Evolutionary conservation across 768 basidiomycete genomes (phyloP), one percentile per base, ranked within the genome.

Genomic region (Lentinula detonsa): DNA sequence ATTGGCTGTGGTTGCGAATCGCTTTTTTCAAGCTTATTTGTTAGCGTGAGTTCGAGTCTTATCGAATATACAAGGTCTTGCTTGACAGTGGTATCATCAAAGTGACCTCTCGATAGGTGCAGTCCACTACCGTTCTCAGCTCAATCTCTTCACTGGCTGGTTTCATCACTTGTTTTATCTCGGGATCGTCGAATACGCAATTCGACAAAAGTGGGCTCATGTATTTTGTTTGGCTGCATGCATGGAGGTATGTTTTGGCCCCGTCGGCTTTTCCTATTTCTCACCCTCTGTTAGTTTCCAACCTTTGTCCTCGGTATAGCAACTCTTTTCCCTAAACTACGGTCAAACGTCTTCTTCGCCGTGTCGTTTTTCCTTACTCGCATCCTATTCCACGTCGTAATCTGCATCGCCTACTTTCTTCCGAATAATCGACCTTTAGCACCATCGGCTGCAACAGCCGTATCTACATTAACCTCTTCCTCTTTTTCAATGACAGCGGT

Each of bases 101-200:
- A 33, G 40, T 18, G 79, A 85, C 70, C 68, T 84, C 53, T 61
- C 72, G 2, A 67, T 82, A 42, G 84, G 83, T 21, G 68, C 70
- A 56, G 34, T 78, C 55, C 74, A 77, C 63, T 85, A 85, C 67
- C 76, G 73, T 10, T 72, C 73, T 54, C 77, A 76, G 46, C 61
- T 83, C 59, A 80, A 79, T n/a, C 50, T 82, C 1, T 65, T 82
- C 37, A 81, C 79, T n/a, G 83, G 83, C 3, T 84, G 83, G 83
- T 71, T 81, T 21, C 82, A 84, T 57, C 80, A 82, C 64, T 64
- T 72, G 1, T 62, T 73, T 31, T 81, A 82, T 63, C 66, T 81
- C 59, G 64, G 70, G 48, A 65, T 83, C 9, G 73, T 79, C 62
- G 72, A 80, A 28, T 67, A 78, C 61, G 64, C 75, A 2, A 69